Percentiles rank a stretch among this genome's conserved stretches.
Evolutionary conservation across 192 early-diverging fungal genomes (phyloP).

Genomic region (Backusella liffmaniae): DNA sequence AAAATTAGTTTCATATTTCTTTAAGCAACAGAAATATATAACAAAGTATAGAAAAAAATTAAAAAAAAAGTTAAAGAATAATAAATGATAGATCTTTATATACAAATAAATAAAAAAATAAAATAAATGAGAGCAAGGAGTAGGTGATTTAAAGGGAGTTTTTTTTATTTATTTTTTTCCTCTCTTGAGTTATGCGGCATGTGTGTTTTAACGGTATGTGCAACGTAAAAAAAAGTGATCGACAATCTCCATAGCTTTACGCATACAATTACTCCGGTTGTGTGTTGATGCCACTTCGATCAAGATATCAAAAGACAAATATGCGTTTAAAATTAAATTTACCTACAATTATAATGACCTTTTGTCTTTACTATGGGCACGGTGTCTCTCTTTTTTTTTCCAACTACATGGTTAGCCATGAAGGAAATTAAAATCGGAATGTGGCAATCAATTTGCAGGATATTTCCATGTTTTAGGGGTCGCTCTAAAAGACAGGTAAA

Average conservation of each 20-base stretch:
- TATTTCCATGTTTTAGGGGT: not conserved
- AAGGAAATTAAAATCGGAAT: conserved; percentile 1
- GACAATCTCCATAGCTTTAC: not conserved
- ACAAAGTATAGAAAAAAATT: not conserved
- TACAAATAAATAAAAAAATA: not conserved
- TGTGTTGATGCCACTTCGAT: not conserved
- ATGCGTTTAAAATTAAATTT: not conserved
- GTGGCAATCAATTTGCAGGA: not conserved
- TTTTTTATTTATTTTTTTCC: not conserved
- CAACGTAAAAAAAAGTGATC: not conserved
- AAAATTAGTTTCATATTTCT: not conserved
- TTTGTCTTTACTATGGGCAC: not conserved
- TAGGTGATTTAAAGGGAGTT: not conserved
- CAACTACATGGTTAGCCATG: not conserved
- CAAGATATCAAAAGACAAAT: not conserved
- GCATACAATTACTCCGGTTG: not conserved
- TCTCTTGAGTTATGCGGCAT: not conserved
- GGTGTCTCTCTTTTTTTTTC: not conserved
- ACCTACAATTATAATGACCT: not conserved
- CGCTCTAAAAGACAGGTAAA: not conserved
- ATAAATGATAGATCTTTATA: not conserved
- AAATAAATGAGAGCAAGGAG: not conserved
- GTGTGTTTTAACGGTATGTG: not conserved
- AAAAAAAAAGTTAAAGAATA: not conserved
- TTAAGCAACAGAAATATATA: not conserved